phyloP scores from a whole-genome alignment of 345 rosid species.

The Rhodomyrtus tomentosa region DNA sequence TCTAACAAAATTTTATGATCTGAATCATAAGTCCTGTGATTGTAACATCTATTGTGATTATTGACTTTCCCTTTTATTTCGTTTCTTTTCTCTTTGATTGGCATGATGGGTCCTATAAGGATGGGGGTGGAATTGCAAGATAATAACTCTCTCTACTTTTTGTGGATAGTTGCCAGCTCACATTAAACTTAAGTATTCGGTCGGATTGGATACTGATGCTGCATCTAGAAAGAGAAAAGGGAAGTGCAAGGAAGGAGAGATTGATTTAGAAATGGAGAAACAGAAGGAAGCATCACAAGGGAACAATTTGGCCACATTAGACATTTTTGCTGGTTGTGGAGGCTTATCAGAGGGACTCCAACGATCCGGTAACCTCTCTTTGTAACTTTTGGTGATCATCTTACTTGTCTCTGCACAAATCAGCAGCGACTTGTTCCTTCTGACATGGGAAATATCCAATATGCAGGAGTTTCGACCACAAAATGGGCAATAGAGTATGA shows the following conservation, averaged over 20 bases:
- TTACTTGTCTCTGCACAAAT: neutral
- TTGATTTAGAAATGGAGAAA: conserved; percentile 18
- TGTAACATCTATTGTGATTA: neutral
- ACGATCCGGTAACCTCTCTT: conserved; percentile 36
- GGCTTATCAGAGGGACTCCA: conserved; percentile 66
- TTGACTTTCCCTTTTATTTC: neutral
- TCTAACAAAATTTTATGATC: neutral
- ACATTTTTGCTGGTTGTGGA: conserved; percentile 88
- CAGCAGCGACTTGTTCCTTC: neutral
- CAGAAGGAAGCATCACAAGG: conserved; percentile 18
- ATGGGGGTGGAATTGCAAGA: neutral
- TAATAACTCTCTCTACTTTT: neutral
- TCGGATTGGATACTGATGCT: conserved; percentile 23
- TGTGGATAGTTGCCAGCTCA: conserved; percentile 44
- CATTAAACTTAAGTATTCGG: conserved; percentile 40
- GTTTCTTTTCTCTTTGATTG: neutral
- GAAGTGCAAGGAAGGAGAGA: conserved; percentile 49
- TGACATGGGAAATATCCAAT: neutral
- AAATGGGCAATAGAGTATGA: conserved; percentile 94
- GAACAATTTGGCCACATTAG: conserved; percentile 44
- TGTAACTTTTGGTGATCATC: neutral
- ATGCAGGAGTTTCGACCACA: conserved; percentile 53
- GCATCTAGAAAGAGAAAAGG: conserved; percentile 66
- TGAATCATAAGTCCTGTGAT: neutral
- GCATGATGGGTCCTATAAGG: neutral